Conservation (phyloP, 2,329 filamentous ascomycete species). For the Trichophyton schoenleinii region DNA sequence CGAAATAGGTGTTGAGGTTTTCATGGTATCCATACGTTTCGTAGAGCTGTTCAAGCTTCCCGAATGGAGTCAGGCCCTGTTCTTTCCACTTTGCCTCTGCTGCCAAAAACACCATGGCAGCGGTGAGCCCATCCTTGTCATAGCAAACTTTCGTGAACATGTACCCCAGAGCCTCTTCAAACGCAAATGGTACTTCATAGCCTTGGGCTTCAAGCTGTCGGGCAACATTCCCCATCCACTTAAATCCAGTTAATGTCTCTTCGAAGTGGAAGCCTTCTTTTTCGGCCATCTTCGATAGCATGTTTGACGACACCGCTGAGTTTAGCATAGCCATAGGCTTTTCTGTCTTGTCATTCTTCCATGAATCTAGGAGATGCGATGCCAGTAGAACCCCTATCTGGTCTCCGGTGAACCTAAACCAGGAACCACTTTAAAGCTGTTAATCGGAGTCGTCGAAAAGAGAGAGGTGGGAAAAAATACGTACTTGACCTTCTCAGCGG, state of each 20-base stretch:
- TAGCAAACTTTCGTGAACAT: conserved; percentile 52
- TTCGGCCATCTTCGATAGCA: conserved; percentile 46
- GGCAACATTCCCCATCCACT: conserved; percentile 53
- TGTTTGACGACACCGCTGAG: conserved; percentile 52
- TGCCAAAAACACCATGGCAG: conserved; percentile 47
- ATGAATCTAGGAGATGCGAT: conserved; percentile 42
- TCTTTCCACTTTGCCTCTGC: conserved; percentile 40
- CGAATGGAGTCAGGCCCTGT: conserved; percentile 44
- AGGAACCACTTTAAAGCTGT: conserved; percentile 32
- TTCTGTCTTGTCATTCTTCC: conserved; percentile 19
- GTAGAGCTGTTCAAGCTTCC: conserved; percentile 47
- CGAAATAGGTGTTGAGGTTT: conserved; percentile 52
- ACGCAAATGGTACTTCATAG: conserved; percentile 45
- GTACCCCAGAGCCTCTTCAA: conserved; percentile 55
- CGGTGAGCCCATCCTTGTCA: conserved; percentile 53
- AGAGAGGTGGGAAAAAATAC: conserved; percentile 8
- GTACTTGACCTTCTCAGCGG: conserved; percentile 44
- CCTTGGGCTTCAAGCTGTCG: conserved; percentile 39
- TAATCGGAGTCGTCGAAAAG: background rate
- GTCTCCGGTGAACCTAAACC: conserved; percentile 53
- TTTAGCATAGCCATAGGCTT: conserved; percentile 42
- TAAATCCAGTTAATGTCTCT: conserved; percentile 55
- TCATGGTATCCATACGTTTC: conserved; percentile 48
- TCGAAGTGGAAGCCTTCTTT: conserved; percentile 45
- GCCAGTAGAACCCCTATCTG: conserved; percentile 50